Conservation (phyloP, 2,329 filamentous ascomycete species). For the Xylaria sp. region DNA sequence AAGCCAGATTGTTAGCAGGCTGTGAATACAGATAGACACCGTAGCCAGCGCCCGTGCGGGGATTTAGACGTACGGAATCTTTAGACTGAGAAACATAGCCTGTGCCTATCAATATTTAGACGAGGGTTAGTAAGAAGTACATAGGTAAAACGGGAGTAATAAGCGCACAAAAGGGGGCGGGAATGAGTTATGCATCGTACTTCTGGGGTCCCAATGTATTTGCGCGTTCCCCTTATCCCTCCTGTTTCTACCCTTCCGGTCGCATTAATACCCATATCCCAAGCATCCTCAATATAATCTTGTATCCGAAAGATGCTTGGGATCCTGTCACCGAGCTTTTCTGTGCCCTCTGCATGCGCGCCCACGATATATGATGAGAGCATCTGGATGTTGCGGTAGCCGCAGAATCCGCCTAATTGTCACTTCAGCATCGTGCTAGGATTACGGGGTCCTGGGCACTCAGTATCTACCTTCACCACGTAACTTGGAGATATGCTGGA, state of each 20-base stretch:
- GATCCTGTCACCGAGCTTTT: constrained; percentile 68
- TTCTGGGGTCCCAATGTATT: constrained; percentile 95
- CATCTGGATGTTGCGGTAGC: constrained; percentile 96
- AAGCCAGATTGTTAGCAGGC: constrained; percentile 6
- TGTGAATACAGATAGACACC: not conserved
- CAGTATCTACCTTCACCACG: constrained; percentile 69
- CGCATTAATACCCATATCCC: constrained; percentile 85
- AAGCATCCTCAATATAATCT: constrained; percentile 86
- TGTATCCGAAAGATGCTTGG: constrained; percentile 87
- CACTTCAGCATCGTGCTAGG: constrained; percentile 11
- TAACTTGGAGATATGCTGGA: constrained; percentile 84
- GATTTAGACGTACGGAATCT: constrained; percentile 67
- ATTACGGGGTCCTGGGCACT: not conserved
- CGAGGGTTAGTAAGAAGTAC: constrained; percentile 5
- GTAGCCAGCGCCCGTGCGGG: not conserved
- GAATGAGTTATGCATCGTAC: constrained; percentile 56
- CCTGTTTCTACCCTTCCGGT: constrained; percentile 84
- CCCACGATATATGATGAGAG: constrained; percentile 81
- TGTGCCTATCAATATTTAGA: constrained; percentile 68
- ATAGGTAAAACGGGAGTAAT: not conserved
- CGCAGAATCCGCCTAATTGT: constrained; percentile 82
- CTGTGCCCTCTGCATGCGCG: constrained; percentile 64
- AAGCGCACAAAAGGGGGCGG: not conserved
- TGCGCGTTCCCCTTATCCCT: constrained; percentile 86
- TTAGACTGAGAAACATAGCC: constrained; percentile 77